Evolutionary conservation across 1,284 basidiomycete genomes (phyloP).

Genomic region (Trichosporon ovoides): DNA sequence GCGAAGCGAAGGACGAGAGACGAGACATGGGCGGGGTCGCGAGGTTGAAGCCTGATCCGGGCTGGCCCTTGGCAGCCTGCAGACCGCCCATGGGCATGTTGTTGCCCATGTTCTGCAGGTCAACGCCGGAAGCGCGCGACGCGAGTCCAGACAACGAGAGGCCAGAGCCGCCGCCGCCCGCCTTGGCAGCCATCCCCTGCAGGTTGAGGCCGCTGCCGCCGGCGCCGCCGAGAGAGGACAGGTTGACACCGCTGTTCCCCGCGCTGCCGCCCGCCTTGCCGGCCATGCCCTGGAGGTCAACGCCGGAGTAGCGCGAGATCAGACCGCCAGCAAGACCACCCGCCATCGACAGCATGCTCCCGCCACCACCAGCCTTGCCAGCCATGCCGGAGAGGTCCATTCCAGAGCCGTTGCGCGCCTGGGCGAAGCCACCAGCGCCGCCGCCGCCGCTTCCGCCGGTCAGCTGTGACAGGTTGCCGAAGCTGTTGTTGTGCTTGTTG

Average conservation of each 20-base stretch:
- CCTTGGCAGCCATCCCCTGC: constrained; percentile 2
- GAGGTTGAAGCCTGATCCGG: constrained; percentile 3
- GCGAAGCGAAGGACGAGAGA: not conserved
- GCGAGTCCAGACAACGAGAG: not conserved
- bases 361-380: not conserved
- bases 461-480: constrained; percentile 6
- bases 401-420: constrained; percentile 2
- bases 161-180: not conserved
- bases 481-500: constrained; percentile 8
- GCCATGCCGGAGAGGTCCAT: constrained; percentile 3
- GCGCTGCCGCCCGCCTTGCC: not conserved
- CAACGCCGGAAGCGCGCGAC: not conserved
- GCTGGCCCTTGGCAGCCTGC: not conserved
- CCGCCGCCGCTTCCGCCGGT: constrained; percentile 1
- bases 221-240: constrained; percentile 2
- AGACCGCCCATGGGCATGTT: constrained; percentile 1
- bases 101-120: not conserved
- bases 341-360: not conserved
- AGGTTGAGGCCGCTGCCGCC: constrained; percentile 2
- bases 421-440: not conserved
- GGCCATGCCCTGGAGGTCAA: constrained; percentile 6
- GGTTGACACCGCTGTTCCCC: not conserved
- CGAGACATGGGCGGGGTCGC: not conserved
- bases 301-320: constrained; percentile 3
- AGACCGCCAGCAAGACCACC: constrained; percentile 3